Base-by-base conservation (phyloP, 1,139 yeast species). In the Pichia sp. region DNA sequence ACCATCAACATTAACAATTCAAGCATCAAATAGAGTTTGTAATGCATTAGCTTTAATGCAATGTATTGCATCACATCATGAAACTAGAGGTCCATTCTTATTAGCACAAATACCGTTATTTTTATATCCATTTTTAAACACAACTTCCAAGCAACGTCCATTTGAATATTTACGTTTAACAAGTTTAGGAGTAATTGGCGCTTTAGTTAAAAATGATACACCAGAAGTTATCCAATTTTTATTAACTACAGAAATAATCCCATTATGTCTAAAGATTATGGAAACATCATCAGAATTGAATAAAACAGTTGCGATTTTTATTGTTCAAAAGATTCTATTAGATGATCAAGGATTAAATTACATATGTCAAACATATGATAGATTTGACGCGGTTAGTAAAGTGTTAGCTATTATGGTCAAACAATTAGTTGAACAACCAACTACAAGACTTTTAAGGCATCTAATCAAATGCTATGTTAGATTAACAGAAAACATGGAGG, bases 111-210 rank as follows among this genome's bases (percentile, higher is more conserved):
- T 92, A 50, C 97, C 97, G 39, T 73, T 92, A 49, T 92, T 89
- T 61, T 73, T 92, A 52, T 92, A 92, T 66, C 98, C 98, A 23
- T 92, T 92, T 61, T 74, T 92, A 63, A 88, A 89, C 59, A 90
- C 97, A 6, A 86, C 87, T 54, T 87, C 96, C 39, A 84, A 92
- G 62, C 90, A 89, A 57, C 76, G 96, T 57, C 87, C 96, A 13
- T 92, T 90, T 69, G 98, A 92, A 67, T 92, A 92, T 65, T 74
- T 92, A 59, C 75, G 98, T 55, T 74, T 92, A 53, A 92, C 98
- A 1, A 85, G 96, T 50, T 76, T 92, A 52, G 98, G 98, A 35
- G 97, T 92, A 6, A 87, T 92, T 64, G 98, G 98, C 18, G 98
- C 98, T 0, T 71, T 92, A 52, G 98, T 92, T 27, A 92, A 92